Percentiles rank a stretch among this genome's conserved stretches.
These are phyloP conservation scores for Kodamaea arcana DNA, from an alignment of 1,139 yeast genomes.

Conservation along the genomic window DNA sequence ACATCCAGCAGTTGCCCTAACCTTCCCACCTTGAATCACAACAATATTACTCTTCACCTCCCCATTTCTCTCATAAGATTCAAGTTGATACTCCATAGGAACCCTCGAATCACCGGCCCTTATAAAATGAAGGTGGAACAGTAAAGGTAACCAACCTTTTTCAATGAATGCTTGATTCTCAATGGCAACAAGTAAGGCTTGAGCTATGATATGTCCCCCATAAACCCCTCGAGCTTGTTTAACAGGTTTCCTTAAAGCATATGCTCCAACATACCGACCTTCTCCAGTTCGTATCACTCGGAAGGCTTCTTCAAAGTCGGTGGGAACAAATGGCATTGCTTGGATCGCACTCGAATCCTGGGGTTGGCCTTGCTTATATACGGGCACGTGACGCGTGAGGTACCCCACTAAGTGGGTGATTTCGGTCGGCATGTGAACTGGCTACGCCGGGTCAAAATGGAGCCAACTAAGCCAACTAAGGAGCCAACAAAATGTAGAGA, in stretches of 20 bases:
- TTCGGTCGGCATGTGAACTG: too few species aligned
- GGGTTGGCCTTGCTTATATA: slow-evolving; percentile 1
- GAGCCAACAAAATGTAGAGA: too few species aligned
- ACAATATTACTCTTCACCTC: slow-evolving; percentile 25
- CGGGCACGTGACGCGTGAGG: neutral
- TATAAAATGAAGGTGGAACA: slow-evolving; percentile 41
- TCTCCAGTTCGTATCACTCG: slow-evolving; percentile 30
- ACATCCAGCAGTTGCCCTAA: slow-evolving; percentile 29
- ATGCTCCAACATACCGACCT: slow-evolving; percentile 31
- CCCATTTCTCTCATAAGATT: slow-evolving; percentile 38
- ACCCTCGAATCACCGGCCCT: slow-evolving; percentile 44
- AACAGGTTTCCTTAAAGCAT: slow-evolving; percentile 36
- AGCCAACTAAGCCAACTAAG: too few species aligned
- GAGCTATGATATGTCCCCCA: slow-evolving; percentile 78
- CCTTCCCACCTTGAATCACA: slow-evolving; percentile 28
- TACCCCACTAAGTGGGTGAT: neutral
- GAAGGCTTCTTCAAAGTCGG: slow-evolving; percentile 38
- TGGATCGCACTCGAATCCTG: neutral
- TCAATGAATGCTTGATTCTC: slow-evolving; percentile 16
- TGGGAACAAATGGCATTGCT: slow-evolving; percentile 1
- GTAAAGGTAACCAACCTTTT: slow-evolving; percentile 20
- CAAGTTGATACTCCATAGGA: slow-evolving; percentile 59
- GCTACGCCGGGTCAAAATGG: too few species aligned
- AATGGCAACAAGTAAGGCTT: slow-evolving; percentile 63
- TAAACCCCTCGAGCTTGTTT: slow-evolving; percentile 67